A percentile compares a stretch with the other conserved stretches of the same genome.
Evolutionary conservation across 2,329 filamentous ascomycete species (phyloP).

Genomic region (Metarhizium anisopliae): DNA sequence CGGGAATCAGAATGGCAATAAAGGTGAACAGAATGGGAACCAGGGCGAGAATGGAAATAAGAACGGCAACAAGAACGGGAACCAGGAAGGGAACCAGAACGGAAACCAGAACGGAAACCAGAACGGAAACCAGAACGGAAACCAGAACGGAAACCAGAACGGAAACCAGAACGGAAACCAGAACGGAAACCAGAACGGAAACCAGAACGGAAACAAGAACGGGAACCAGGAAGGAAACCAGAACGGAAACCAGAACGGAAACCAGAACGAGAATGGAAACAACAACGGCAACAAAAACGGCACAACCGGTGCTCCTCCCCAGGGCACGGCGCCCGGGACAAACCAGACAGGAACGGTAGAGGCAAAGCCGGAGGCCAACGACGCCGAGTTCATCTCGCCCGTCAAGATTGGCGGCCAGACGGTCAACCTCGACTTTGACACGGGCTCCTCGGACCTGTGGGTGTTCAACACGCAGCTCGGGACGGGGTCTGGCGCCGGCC

Average conservation of each 20-base stretch:
- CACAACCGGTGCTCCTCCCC: background rate
- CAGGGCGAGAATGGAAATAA: constrained; percentile 19
- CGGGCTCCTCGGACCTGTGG: constrained; percentile 19
- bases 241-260: background rate
- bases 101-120: constrained; percentile 19
- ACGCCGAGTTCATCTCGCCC: constrained; percentile 9
- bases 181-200: background rate
- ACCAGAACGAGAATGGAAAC: background rate
- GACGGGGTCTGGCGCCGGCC: constrained; percentile 24
- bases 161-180: background rate
- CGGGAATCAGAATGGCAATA: background rate
- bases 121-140: background rate
- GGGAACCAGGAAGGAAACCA: background rate
- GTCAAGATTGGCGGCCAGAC: constrained; percentile 14
- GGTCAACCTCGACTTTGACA: constrained; percentile 15
- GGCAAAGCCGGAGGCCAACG: constrained; percentile 4
- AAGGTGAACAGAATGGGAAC: background rate
- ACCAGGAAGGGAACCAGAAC: background rate
- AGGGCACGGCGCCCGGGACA: background rate
- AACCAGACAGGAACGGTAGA: background rate
- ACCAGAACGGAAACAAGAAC: background rate
- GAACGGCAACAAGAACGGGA: constrained; percentile 28
- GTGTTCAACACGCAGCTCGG: constrained; percentile 34
- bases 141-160: background rate
- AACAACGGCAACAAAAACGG: background rate